These are phyloP conservation scores for Apophysomyces elegans DNA, from an alignment of 371 early-diverging fungal genomes.

Conservation along the genomic window DNA sequence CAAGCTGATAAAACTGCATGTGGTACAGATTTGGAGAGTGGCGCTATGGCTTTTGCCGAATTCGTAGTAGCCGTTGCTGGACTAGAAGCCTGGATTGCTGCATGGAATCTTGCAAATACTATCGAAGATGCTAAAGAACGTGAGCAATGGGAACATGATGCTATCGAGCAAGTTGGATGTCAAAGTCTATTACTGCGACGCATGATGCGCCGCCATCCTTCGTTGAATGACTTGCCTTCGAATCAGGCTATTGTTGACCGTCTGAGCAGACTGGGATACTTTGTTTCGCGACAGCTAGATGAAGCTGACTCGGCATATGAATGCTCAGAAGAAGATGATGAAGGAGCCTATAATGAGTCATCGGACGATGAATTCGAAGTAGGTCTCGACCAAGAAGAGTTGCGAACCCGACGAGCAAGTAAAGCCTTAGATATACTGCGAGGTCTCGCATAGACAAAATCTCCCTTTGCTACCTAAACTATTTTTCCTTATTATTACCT, in stretches of 20 bases:
- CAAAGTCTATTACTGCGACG: constrained; percentile 31
- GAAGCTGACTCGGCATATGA: constrained; percentile 42
- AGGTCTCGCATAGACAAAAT: constrained; percentile 27
- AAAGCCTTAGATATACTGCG: constrained; percentile 43
- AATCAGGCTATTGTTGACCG: constrained; percentile 34
- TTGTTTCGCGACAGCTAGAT: constrained; percentile 30
- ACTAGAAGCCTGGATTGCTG: constrained; percentile 45
- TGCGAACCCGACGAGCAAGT: constrained; percentile 28
- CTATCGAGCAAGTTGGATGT: constrained; percentile 19
- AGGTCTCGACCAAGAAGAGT: constrained; percentile 14
- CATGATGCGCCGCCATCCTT: constrained; percentile 32
- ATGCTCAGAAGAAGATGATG: constrained; percentile 25
- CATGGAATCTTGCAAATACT: constrained; percentile 24
- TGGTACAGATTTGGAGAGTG: constrained; percentile 26
- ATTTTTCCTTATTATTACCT: background rate
- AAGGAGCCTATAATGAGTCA: constrained; percentile 8
- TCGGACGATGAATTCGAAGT: constrained; percentile 11
- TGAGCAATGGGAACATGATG: constrained; percentile 3
- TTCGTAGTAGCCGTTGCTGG: constrained; percentile 41
- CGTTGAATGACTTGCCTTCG: constrained; percentile 17
- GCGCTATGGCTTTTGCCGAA: constrained; percentile 38
- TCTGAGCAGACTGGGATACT: constrained; percentile 30
- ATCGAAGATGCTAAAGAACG: background rate
- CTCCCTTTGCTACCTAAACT: background rate
- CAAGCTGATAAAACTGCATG: constrained; percentile 1